Conservation (phyloP, 1,284 basidiomycete species). For the Veloporphyrellus conicus region DNA sequence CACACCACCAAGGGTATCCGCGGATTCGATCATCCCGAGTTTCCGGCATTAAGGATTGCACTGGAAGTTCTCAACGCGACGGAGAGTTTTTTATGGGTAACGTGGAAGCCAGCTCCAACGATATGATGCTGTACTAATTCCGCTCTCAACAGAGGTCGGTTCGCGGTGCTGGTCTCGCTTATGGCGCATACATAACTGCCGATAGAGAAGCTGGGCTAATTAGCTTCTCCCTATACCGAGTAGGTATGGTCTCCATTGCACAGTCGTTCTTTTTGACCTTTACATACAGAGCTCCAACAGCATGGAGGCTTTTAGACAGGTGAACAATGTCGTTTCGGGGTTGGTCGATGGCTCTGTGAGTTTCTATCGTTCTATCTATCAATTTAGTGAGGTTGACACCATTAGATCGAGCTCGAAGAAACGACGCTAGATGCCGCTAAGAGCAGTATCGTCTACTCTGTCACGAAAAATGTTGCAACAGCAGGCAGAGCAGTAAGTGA, state of each 20-base stretch:
- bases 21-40: slow-evolving; percentile 81
- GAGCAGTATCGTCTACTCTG: slow-evolving; percentile 82
- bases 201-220: slow-evolving; percentile 83
- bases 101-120: slow-evolving; percentile 10
- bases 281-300: slow-evolving; percentile 76
- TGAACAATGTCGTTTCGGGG: slow-evolving; percentile 67
- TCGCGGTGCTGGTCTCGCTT: slow-evolving; percentile 89
- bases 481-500: slow-evolving; percentile 73
- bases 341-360: slow-evolving; percentile 77
- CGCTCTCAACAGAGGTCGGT: slow-evolving; percentile 60
- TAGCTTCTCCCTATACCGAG: slow-evolving; percentile 79
- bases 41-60: slow-evolving; percentile 81
- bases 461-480: slow-evolving; percentile 80
- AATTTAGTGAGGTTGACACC: slow-evolving; percentile 3
- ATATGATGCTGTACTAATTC: slow-evolving; percentile 14
- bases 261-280: slow-evolving; percentile 1
- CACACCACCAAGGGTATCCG: slow-evolving; percentile 77
- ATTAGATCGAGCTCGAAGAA: slow-evolving; percentile 77
- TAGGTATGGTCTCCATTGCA: slow-evolving; percentile 36
- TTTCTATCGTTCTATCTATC: slow-evolving; percentile 12
- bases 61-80: slow-evolving; percentile 88
- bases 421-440: slow-evolving; percentile 89
- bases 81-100: slow-evolving; percentile 92
- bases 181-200: slow-evolving; percentile 78
- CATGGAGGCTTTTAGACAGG: slow-evolving; percentile 81